Evolutionary conservation across 257 asterid species (phyloP).

Genomic region (Nyctanthes arbortristis): DNA sequence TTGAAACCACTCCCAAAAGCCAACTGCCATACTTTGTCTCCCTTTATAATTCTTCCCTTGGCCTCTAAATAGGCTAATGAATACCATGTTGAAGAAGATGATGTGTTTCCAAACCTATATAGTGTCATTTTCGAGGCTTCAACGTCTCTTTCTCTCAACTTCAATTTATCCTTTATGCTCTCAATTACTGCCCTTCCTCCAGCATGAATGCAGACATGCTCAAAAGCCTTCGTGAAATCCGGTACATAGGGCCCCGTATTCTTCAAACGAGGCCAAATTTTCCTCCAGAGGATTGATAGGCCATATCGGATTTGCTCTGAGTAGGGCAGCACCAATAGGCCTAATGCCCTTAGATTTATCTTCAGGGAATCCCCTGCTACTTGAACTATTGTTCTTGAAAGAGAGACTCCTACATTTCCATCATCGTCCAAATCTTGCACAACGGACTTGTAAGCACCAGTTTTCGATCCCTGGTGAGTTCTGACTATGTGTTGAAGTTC

Average conservation of each 20-base stretch:
- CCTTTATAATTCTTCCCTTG: constrained; percentile 1
- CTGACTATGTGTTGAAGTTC: constrained; percentile 5
- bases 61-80: constrained; percentile 10
- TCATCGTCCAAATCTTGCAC: not conserved
- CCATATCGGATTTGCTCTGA: not conserved
- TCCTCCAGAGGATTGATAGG: not conserved
- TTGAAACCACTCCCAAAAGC: constrained; percentile 18
- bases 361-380: constrained; percentile 16
- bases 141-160: not conserved
- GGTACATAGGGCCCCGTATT: not conserved
- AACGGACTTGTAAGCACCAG: not conserved
- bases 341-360: constrained; percentile 2
- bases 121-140: constrained; percentile 17
- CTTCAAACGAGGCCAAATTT: not conserved
- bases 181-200: constrained; percentile 13
- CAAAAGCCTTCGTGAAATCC: constrained; percentile 8
- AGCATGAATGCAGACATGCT: constrained; percentile 22
- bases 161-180: not conserved
- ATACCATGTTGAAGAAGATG: constrained; percentile 15
- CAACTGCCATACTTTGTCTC: constrained; percentile 11
- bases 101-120: constrained; percentile 14
- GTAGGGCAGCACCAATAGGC: constrained; percentile 10
- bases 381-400: not conserved
- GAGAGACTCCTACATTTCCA: not conserved
- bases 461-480: not conserved